These are phyloP conservation scores for Coemansia sp. DNA, from an alignment of 371 early-diverging fungal species.

Conservation along the genomic window DNA sequence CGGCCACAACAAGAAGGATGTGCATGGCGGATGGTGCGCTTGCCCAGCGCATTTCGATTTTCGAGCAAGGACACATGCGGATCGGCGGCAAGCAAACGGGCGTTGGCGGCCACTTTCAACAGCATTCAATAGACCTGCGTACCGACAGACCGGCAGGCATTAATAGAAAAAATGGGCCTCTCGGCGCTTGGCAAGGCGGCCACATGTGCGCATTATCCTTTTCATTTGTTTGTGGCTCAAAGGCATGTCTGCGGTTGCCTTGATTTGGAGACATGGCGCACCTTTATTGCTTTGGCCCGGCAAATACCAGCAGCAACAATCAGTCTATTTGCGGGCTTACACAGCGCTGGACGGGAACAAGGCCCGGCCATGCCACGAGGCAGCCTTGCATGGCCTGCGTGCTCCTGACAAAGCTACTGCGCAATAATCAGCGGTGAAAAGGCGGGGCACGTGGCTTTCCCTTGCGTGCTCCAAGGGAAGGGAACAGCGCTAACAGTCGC, in stretches of 20 bases:
- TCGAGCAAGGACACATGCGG: background rate
- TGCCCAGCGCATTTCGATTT: background rate
- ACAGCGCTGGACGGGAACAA: background rate
- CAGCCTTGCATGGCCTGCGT: background rate
- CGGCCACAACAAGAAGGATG: no score
- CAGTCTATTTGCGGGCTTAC: background rate
- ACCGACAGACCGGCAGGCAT: no score
- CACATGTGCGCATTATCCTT: background rate
- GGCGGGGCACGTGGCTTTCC: background rate
- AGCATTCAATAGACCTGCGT: no score
- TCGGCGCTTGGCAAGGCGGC: background rate
- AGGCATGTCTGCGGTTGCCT: background rate
- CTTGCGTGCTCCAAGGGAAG: background rate
- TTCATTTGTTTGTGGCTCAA: background rate
- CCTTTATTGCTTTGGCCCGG: background rate
- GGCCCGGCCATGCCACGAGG: background rate
- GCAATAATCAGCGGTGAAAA: background rate
- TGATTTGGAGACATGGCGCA: background rate
- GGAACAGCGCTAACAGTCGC: no score
- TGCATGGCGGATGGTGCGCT: no score
- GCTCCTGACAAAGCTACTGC: background rate
- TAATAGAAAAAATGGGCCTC: background rate
- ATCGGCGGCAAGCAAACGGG: background rate
- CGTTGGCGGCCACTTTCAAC: background rate
- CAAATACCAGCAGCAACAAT: conserved; percentile 5